phyloP scores from a whole-genome alignment of 805 yeast genomes.

The Candida ortonii region DNA sequence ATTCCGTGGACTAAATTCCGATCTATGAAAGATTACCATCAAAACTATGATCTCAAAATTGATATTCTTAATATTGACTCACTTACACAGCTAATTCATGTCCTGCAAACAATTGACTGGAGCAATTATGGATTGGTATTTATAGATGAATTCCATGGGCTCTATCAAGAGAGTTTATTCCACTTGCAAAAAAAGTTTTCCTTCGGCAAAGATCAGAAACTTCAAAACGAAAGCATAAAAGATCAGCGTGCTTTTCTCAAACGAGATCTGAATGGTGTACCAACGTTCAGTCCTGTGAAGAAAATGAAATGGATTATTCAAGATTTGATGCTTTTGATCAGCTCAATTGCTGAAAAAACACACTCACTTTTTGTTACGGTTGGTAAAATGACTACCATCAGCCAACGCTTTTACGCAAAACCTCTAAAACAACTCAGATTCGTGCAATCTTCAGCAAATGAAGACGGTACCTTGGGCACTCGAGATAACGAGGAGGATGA shows the following conservation, averaged over 20 bases:
- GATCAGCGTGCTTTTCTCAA: slow-evolving; percentile 8
- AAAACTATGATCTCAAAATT: slow-evolving; percentile 7
- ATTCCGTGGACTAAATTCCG: slow-evolving; percentile 29
- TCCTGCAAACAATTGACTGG: slow-evolving; percentile 20
- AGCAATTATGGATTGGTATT: slow-evolving; percentile 22
- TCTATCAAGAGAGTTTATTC: slow-evolving; percentile 20
- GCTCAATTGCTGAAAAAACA: slow-evolving; percentile 13
- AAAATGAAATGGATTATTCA: slow-evolving; percentile 22
- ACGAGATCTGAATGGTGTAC: slow-evolving; percentile 21
- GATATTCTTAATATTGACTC: slow-evolving; percentile 17
- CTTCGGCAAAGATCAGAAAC: slow-evolving; percentile 2
- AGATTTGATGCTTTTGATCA: slow-evolving; percentile 18
- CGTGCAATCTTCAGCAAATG: slow-evolving; percentile 2
- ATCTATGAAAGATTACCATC: slow-evolving; percentile 5
- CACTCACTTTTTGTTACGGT: slow-evolving; percentile 24
- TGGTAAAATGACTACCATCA: slow-evolving; percentile 28
- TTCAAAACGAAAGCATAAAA: slow-evolving; percentile 4
- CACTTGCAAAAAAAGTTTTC: slow-evolving; percentile 9
- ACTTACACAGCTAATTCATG: slow-evolving; percentile 21
- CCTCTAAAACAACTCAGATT: neutral
- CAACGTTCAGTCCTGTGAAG: slow-evolving; percentile 22
- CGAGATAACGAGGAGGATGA: slow-evolving; percentile 10
- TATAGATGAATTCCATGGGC: slow-evolving; percentile 28
- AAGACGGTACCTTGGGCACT: slow-evolving; percentile 1
- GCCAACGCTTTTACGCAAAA: slow-evolving; percentile 24